phyloP scores from a whole-genome alignment of 306 rosid species.

The Cicer yamashitae region DNA sequence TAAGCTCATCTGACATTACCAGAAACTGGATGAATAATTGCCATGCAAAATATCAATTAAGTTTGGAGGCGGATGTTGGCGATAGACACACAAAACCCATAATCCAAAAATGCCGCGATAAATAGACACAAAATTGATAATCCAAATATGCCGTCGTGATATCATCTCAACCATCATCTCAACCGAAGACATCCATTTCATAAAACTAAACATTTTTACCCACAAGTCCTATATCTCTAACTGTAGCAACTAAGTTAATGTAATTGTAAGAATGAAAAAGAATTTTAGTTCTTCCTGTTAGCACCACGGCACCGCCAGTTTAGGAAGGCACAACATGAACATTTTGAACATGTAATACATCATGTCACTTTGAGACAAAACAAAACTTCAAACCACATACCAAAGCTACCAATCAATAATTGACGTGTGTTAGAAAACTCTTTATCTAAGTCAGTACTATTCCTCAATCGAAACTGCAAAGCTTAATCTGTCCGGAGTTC shows the following conservation, averaged over 20 bases:
- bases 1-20: not conserved
- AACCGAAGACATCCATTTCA: conserved; percentile 21
- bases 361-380: conserved; percentile 50
- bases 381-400: conserved; percentile 55
- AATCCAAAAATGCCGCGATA: conserved; percentile 36
- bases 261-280: conserved; percentile 37
- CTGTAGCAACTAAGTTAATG: conserved; percentile 43
- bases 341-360: conserved; percentile 45
- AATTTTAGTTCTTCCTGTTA: conserved; percentile 50
- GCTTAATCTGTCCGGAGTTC: conserved; percentile 83
- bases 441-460: conserved; percentile 63
- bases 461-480: conserved; percentile 54
- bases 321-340: conserved; percentile 20
- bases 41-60: not conserved
- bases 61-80: not conserved
- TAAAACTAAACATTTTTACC: conserved; percentile 42
- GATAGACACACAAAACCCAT: conserved; percentile 13
- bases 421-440: conserved; percentile 60
- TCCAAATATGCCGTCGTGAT: conserved; percentile 34
- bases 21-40: not conserved
- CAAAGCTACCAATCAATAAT: conserved; percentile 48
- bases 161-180: conserved; percentile 28
- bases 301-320: conserved; percentile 4
- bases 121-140: conserved; percentile 22
- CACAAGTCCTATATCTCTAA: conserved; percentile 37